These are phyloP conservation scores for Leonotis leonurus DNA, from an alignment of 257 asterid genomes.

Conservation along the genomic window DNA sequence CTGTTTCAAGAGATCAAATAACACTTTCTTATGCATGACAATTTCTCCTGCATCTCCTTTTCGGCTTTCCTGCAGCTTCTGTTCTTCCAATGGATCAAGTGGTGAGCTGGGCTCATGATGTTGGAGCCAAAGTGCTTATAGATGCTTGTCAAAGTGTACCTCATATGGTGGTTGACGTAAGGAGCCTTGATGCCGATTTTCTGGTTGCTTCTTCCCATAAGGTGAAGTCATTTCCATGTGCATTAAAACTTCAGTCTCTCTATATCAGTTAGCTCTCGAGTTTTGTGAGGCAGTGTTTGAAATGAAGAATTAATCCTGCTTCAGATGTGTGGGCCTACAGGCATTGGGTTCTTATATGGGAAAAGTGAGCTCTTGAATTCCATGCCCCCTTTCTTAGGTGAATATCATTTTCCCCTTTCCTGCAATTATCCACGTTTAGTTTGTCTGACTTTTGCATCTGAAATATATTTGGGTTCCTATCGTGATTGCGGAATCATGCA, in stretches of 20 bases:
- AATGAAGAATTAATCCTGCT: conserved; percentile 57
- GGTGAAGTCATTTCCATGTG: conserved; percentile 44
- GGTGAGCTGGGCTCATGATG: conserved; percentile 80
- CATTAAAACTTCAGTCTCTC: conserved; percentile 6
- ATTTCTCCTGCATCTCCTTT: not conserved
- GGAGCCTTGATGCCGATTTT: conserved; percentile 73
- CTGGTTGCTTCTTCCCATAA: conserved; percentile 97
- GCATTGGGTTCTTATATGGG: conserved; percentile 94
- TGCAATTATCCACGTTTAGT: not conserved
- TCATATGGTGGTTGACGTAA: conserved; percentile 85
- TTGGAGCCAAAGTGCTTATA: conserved; percentile 87
- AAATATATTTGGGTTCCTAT: not conserved
- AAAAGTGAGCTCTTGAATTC: conserved; percentile 62
- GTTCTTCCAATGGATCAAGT: conserved; percentile 76
- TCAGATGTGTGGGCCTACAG: conserved; percentile 99
- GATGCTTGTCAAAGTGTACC: conserved; percentile 99
- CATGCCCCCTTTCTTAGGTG: conserved; percentile 97
- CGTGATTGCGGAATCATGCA: not conserved
- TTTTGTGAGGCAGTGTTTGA: conserved; percentile 28
- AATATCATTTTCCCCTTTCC: conserved; percentile 11
- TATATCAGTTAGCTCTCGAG: conserved; percentile 12
- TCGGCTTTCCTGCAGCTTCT: conserved; percentile 48
- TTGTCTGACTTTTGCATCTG: conserved; percentile 1
- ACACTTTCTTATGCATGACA: not conserved
- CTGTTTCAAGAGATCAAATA: not conserved